Base-by-base conservation (phyloP, 2,329 filamentous ascomycete species). In the Curvularia lunata region DNA sequence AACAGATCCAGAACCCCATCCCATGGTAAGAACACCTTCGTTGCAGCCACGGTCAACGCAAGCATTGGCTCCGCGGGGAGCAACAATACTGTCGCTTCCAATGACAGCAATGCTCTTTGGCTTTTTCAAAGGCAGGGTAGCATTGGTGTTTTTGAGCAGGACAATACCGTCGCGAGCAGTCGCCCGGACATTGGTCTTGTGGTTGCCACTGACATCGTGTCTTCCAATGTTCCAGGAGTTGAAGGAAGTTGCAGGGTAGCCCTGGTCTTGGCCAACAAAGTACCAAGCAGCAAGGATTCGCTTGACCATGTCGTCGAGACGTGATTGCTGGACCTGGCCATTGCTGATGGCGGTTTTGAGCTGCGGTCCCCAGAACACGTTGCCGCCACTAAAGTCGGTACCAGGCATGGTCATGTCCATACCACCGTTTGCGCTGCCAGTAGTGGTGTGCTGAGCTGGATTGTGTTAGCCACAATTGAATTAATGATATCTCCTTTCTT, bases 61-160 rank as follows among this genome's bases (percentile, higher is more conserved):
- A 27, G 89, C 87, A 68, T 97, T 97, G 25, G 91, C 88, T 1
- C 94, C 94, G 21, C 82, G 83, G 0, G 84, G 82, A 72, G 91
- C 94, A 16, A 88, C 83, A 1, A 90, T 90, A 16, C 92, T 90
- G 75, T 98, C 94, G 50, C 91, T 88, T 19, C 94, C 94, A 66
- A 97, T 72, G 16, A 77, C 71, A 10, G 75, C 75, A 27, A 85
- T 52, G 92, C 65, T 94, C 91, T 73, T 88, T 77, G 57, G 86
- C 52, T 74, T 73, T 19, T 65, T 88, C n/a, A 97, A 82, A 0
- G 94, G 93, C 30, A 98, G 81, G 2, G 83, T 83, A 13, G 88
- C 87, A 3, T 82, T 81, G 28, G 76, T 81, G 77, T 98, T 97
- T 84, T 82, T 83, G 7, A 83, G 67, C 8, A 83, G 61, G 19